phyloP scores from a whole-genome alignment of 73 alveolate genomes.

The Tetrahymena elliotti region DNA sequence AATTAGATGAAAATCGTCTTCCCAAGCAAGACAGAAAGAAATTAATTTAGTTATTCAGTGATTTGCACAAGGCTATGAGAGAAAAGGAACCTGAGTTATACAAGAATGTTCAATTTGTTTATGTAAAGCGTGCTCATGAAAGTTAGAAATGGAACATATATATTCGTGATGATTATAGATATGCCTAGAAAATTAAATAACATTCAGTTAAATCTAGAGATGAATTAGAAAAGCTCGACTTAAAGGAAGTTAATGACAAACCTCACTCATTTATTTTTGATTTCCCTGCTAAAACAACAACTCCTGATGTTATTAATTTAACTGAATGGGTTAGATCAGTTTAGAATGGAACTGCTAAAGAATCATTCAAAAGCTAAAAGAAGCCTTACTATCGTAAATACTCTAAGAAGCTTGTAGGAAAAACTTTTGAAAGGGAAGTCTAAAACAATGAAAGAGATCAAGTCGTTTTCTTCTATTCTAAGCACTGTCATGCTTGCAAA shows the following conservation, averaged over 20 bases:
- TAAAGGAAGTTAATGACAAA: slow-evolving; percentile 13
- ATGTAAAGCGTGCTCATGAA: slow-evolving; percentile 5
- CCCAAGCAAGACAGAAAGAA: slow-evolving; percentile 8
- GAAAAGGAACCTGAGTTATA: slow-evolving; percentile 5
- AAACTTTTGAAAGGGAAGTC: slow-evolving; percentile 11
- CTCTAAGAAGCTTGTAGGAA: slow-evolving; percentile 17
- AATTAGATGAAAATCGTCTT: slow-evolving; percentile 19
- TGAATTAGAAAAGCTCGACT: neutral
- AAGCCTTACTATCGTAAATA: slow-evolving; percentile 17
- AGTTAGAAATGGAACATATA: slow-evolving; percentile 4
- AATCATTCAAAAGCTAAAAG: slow-evolving; percentile 9
- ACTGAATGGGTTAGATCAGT: slow-evolving; percentile 2
- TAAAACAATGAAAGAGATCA: slow-evolving; percentile 5
- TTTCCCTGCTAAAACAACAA: slow-evolving; percentile 4
- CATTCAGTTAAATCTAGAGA: slow-evolving; percentile 12
- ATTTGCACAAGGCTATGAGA: slow-evolving; percentile 2
- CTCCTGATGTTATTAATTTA: slow-evolving; percentile 2
- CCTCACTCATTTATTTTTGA: slow-evolving; percentile 12
- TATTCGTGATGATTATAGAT: slow-evolving; percentile 23
- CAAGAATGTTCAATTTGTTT: slow-evolving; percentile 1
- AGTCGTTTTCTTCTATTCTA: slow-evolving; percentile 29
- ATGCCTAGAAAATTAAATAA: slow-evolving; percentile 16
- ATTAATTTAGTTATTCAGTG: slow-evolving; percentile 11
- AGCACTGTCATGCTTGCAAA: slow-evolving; percentile 35
- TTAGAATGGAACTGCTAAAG: slow-evolving; percentile 14